phyloP scores from a whole-genome alignment of 2,329 filamentous ascomycete species.

The Colletotrichum siamense region DNA sequence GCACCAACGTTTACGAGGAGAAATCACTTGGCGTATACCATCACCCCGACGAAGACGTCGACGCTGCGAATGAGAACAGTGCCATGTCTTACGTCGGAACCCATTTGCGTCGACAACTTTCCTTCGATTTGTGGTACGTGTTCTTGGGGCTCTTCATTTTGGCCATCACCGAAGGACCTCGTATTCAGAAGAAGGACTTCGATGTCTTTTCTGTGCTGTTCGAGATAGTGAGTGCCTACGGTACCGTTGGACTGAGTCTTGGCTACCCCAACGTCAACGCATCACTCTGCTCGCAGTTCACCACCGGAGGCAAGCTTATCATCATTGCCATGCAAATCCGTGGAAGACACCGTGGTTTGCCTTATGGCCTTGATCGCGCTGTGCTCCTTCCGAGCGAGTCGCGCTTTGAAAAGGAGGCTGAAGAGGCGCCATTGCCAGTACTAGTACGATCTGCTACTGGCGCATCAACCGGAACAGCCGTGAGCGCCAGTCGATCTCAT shows the following conservation, averaged over 20 bases:
- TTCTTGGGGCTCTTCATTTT: constrained; percentile 94
- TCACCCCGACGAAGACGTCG: constrained; percentile 49
- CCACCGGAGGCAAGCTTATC: constrained; percentile 72
- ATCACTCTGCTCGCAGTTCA: constrained; percentile 84
- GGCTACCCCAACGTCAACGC: constrained; percentile 80
- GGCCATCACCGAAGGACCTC: constrained; percentile 81
- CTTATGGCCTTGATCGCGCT: constrained; percentile 69
- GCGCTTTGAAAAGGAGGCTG: constrained; percentile 58
- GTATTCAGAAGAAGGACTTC: constrained; percentile 69
- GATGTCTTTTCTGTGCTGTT: constrained; percentile 77
- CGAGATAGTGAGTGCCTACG: constrained; percentile 89
- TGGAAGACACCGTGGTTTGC: constrained; percentile 71
- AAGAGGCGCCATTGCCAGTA: constrained; percentile 47
- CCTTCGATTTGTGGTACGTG: constrained; percentile 97
- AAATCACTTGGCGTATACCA: constrained; percentile 79
- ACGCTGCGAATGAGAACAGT: constrained; percentile 57
- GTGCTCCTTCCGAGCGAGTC: constrained; percentile 64
- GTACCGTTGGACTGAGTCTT: constrained; percentile 89
- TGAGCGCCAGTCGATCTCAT: constrained; percentile 26
- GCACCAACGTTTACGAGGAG: constrained; percentile 97
- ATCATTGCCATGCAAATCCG: constrained; percentile 74
- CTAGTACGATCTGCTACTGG: constrained; percentile 42
- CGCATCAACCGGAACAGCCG: constrained; percentile 34
- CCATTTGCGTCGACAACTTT: constrained; percentile 90
- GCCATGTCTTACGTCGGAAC: constrained; percentile 86